phyloP scores from a whole-genome alignment of 2,329 filamentous ascomycete genomes.

The Gnomoniopsis smithogilvyi region DNA sequence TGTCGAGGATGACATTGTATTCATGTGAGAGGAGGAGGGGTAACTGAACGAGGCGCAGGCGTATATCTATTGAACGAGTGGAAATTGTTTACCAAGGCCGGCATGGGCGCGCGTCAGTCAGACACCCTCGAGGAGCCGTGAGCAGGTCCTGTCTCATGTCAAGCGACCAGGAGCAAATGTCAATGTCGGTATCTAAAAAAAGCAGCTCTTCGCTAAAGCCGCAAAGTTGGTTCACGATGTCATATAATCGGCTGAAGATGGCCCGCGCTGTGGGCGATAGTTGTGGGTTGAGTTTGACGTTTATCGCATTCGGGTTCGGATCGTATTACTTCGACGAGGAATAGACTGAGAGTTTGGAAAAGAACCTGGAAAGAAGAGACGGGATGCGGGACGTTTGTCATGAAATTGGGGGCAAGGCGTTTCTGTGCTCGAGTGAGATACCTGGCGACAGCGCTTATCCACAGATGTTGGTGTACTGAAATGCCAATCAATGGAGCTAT shows the following conservation, averaged over 20 bases:
- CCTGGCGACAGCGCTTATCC: constrained; percentile 19
- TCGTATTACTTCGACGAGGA: constrained; percentile 2
- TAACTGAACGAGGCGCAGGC: constrained; percentile 10
- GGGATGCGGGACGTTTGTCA: neutral
- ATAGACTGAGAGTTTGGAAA: constrained; percentile 4
- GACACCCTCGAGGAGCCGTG: constrained; percentile 6
- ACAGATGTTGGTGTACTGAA: constrained; percentile 16
- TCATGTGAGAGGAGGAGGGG: constrained; percentile 19
- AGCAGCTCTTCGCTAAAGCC: neutral
- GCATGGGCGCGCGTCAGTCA: constrained; percentile 11
- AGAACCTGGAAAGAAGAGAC: constrained; percentile 6
- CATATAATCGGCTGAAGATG: neutral
- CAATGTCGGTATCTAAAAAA: constrained; percentile 1
- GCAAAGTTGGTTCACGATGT: neutral
- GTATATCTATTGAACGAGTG: constrained; percentile 12
- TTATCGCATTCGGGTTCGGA: constrained; percentile 3
- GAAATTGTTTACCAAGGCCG: constrained; percentile 10
- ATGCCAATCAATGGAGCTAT: constrained; percentile 15
- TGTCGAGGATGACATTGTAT: constrained; percentile 18
- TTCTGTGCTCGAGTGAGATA: constrained; percentile 12
- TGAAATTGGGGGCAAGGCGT: constrained; percentile 17
- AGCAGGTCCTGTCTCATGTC: constrained; percentile 1
- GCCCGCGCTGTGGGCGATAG: neutral
- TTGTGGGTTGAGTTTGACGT: neutral
- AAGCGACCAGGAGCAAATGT: neutral